phyloP scores from a whole-genome alignment of 2,329 filamentous ascomycete genomes.

The Botrytis pseudocinerea region DNA sequence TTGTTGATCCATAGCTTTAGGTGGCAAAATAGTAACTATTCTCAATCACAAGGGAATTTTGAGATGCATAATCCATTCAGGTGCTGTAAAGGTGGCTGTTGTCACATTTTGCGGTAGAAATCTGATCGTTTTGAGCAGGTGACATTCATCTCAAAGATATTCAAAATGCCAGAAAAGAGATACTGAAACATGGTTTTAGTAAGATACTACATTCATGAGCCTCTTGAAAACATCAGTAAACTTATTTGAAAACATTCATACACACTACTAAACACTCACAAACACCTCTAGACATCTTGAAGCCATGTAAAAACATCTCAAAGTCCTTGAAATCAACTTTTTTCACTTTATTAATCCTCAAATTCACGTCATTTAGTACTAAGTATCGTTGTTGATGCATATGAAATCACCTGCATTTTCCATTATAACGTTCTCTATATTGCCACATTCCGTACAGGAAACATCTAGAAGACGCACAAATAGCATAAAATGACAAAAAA shows the following conservation, averaged over 20 bases:
- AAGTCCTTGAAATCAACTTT: background rate
- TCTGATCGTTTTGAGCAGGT: accelerated
- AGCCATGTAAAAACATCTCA: background rate
- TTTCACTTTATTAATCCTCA: background rate
- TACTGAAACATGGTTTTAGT: background rate
- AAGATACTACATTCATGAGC: background rate
- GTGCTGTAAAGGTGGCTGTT: background rate
- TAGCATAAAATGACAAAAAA: accelerated
- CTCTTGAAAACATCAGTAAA: background rate
- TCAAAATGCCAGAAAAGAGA: background rate
- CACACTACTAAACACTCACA: background rate
- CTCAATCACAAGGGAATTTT: background rate
- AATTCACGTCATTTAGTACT: background rate
- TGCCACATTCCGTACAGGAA: accelerated
- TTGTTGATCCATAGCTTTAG: background rate
- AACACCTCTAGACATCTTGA: background rate
- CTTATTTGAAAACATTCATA: background rate
- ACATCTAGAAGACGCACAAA: accelerated
- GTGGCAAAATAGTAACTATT: background rate
- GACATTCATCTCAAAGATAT: background rate
- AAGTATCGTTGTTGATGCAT: background rate
- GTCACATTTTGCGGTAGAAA: accelerated
- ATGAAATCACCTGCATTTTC: background rate
- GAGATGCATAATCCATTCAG: background rate
- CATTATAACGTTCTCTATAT: background rate